Conservation (phyloP, 1,284 basidiomycete species). For the Boletus semigastroideus region DNA sequence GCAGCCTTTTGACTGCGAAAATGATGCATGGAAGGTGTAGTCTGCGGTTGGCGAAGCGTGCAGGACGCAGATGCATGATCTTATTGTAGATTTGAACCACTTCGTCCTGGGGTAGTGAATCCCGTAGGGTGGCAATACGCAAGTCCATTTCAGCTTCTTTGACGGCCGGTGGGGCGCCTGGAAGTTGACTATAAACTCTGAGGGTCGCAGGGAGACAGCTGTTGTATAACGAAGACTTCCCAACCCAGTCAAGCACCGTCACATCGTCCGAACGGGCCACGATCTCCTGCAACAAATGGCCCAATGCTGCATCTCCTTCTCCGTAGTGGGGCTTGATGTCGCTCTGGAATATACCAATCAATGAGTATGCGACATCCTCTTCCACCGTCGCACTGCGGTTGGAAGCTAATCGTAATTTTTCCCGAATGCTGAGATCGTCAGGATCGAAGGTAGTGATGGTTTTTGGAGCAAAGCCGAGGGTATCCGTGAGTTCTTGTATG, state of each 20-base stretch:
- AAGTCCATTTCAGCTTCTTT: not conserved
- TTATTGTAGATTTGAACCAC: not conserved
- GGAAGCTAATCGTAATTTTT: too few species aligned
- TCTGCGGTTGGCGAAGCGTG: slow-evolving; percentile 2
- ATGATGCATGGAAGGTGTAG: slow-evolving; percentile 1
- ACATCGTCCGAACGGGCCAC: slow-evolving; percentile 3
- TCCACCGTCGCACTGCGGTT: too few species aligned
- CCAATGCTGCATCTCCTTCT: slow-evolving; percentile 10
- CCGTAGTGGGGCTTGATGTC: slow-evolving; percentile 17
- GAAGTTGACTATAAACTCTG: slow-evolving; percentile 11
- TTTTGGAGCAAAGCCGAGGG: too few species aligned
- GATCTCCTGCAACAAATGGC: slow-evolving; percentile 8
- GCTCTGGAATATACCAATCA: slow-evolving; percentile 18
- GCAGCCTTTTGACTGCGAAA: not conserved
- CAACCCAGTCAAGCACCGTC: slow-evolving; percentile 9
- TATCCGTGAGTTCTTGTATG: too few species aligned
- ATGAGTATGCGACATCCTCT: slow-evolving; percentile 11
- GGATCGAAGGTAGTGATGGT: too few species aligned
- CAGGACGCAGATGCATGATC: not conserved
- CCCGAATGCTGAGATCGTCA: too few species aligned
- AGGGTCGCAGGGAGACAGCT: not conserved
- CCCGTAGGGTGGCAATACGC: not conserved
- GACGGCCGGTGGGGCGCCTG: not conserved
- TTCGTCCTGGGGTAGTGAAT: not conserved
- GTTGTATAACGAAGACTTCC: too few species aligned